phyloP scores from a whole-genome alignment of 2,329 filamentous ascomycete genomes.

The Fusarium armeniacum region DNA sequence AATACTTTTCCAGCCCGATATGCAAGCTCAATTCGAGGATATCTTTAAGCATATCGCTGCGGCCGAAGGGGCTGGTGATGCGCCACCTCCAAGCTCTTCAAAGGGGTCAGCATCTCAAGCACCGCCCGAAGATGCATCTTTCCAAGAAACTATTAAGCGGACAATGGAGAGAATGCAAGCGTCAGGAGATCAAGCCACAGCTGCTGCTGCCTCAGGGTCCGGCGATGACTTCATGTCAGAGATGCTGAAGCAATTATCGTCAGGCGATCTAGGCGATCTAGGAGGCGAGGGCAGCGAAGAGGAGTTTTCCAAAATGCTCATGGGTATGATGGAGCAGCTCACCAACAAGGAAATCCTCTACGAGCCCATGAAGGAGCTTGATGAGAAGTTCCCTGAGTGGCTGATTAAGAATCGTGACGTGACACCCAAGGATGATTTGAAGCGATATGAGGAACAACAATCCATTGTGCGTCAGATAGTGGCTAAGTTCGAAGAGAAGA shows the following conservation, averaged over 20 bases:
- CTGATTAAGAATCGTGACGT: conserved; percentile 80
- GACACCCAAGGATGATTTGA: conserved; percentile 78
- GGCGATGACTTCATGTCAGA: conserved; percentile 89
- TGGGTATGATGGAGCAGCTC: conserved; percentile 99
- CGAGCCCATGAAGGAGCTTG: conserved; percentile 97
- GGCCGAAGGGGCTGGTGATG: conserved; percentile 57
- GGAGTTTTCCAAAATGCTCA: conserved; percentile 93
- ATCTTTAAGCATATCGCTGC: conserved; percentile 80
- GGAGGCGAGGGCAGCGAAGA: conserved; percentile 77
- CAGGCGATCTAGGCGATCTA: conserved; percentile 69
- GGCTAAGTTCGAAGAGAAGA: conserved; percentile 83
- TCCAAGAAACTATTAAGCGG: conserved; percentile 91
- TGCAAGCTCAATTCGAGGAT: conserved; percentile 83
- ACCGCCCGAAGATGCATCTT: conserved; percentile 71
- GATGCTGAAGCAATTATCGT: conserved; percentile 84
- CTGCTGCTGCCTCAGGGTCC: conserved; percentile 76
- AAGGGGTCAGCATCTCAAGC: conserved; percentile 55
- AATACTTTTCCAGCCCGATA: conserved; percentile 68
- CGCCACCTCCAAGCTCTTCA: conserved; percentile 41
- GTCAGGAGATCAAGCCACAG: conserved; percentile 87
- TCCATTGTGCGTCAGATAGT: conserved; percentile 87
- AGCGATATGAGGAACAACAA: conserved; percentile 86
- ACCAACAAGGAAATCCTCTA: conserved; percentile 99
- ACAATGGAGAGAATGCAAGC: conserved; percentile 98
- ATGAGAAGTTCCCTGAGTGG: conserved; percentile 94